phyloP scores from a whole-genome alignment of 2,329 filamentous ascomycete genomes.

The Diaporthe caulivora region DNA sequence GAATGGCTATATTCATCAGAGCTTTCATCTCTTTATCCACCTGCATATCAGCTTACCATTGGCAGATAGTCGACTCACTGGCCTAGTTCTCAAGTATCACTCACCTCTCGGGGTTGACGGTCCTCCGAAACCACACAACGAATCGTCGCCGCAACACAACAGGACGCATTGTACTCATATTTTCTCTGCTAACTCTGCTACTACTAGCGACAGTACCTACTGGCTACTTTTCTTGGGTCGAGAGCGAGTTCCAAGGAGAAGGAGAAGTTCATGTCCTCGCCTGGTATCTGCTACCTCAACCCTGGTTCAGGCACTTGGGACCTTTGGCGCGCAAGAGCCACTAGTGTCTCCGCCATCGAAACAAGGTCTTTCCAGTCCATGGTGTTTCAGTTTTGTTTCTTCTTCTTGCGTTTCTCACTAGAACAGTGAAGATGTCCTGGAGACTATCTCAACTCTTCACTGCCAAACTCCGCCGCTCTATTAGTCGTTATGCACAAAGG shows the following conservation, averaged over 20 bases:
- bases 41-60: background rate
- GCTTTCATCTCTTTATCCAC: background rate
- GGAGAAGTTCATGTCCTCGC: background rate
- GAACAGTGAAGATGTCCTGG: background rate
- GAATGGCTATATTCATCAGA: background rate
- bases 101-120: background rate
- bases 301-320: background rate
- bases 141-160: background rate
- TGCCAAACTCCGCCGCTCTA: background rate
- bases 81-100: constrained; percentile 17
- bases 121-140: background rate
- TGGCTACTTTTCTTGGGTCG: constrained; percentile 10
- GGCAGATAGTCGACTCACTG: constrained; percentile 3
- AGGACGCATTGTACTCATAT: background rate
- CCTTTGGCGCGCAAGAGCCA: background rate
- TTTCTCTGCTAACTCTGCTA: background rate
- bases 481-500: background rate
- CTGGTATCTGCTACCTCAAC: background rate
- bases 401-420: background rate
- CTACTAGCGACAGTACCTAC: background rate
- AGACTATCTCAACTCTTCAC: background rate
- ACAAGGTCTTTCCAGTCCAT: background rate
- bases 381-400: background rate
- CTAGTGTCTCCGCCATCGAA: background rate
- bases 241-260: background rate